Evolutionary conservation across 192 early-diverging fungal species (phyloP).

Genomic region (Coemansia nantahalensis): DNA sequence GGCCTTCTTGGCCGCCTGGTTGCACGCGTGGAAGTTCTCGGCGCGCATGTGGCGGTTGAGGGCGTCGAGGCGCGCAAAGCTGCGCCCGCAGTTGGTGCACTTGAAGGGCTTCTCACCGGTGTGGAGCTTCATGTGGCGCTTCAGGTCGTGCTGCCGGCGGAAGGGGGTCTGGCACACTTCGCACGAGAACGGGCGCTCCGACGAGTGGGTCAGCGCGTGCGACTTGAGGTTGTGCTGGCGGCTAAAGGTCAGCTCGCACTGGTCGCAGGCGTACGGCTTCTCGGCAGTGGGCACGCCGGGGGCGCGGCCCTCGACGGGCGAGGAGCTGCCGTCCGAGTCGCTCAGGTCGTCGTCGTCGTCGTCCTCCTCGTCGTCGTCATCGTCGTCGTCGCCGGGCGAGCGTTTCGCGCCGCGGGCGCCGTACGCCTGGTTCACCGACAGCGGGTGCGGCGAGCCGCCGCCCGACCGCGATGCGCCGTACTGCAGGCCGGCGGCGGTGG

Average conservation of each 20-base stretch:
- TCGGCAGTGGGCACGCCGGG: constrained; percentile 36
- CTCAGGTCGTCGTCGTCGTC: constrained; percentile 6
- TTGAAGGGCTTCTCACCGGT: constrained; percentile 74
- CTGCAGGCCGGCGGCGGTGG: background rate
- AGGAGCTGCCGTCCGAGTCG: constrained; percentile 10
- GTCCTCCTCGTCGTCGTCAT: constrained; percentile 11
- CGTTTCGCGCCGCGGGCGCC: background rate
- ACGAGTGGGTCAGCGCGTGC: constrained; percentile 71
- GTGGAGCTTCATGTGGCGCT: constrained; percentile 80
- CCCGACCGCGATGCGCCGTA: constrained; percentile 14
- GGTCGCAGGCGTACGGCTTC: constrained; percentile 55
- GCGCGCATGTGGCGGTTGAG: constrained; percentile 69
- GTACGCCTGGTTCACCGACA: constrained; percentile 19
- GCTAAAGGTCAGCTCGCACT: constrained; percentile 69
- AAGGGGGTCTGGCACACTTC: constrained; percentile 72
- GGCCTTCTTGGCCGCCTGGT: constrained; percentile 55
- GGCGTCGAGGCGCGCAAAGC: constrained; percentile 81
- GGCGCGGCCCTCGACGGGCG: constrained; percentile 1
- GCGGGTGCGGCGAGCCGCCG: constrained; percentile 28
- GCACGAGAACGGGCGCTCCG: constrained; percentile 70
- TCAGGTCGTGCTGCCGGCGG: constrained; percentile 89
- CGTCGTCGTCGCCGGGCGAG: constrained; percentile 1
- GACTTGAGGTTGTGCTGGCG: constrained; percentile 76
- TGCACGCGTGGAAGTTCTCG: constrained; percentile 59
- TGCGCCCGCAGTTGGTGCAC: constrained; percentile 71